Conservation (phyloP, 257 asterid species). For the Galeopsis tetrahit region DNA sequence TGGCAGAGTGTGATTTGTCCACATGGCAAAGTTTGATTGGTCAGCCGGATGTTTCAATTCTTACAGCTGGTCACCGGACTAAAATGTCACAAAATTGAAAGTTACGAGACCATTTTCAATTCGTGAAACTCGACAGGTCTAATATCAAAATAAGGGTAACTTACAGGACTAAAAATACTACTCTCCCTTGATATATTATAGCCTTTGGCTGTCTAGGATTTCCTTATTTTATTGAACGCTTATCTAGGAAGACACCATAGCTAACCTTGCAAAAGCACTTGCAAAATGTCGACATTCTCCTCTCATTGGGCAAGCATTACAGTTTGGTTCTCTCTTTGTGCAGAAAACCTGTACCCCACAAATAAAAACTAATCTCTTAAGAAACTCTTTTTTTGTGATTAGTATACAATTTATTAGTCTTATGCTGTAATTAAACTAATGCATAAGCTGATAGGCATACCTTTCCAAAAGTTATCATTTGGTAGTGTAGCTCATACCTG, state of each 20-base stretch:
- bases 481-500: constrained; percentile 98
- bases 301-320: constrained; percentile 96
- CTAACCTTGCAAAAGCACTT: constrained; percentile 94
- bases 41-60: too few species aligned
- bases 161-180: neutral
- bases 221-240: constrained; percentile 13
- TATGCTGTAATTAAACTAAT: constrained; percentile 11
- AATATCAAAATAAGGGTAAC: neutral
- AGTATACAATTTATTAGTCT: constrained; percentile 9
- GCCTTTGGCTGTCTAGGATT: constrained; percentile 29
- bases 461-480: constrained; percentile 99
- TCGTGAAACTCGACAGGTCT: neutral
- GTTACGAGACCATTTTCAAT: too few species aligned
- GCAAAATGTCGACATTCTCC: constrained; percentile 97
- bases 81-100: too few species aligned
- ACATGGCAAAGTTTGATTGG: too few species aligned
- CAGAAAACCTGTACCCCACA: constrained; percentile 80
- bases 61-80: too few species aligned
- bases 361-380: constrained; percentile 21
- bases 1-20: too few species aligned
- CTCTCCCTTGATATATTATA: neutral
- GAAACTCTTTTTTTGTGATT: constrained; percentile 18
- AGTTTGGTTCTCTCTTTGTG: constrained; percentile 94
- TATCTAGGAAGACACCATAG: constrained; percentile 32
- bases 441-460: constrained; percentile 43